Conservation (phyloP, 306 rosid species). For the Quercus ilex region DNA sequence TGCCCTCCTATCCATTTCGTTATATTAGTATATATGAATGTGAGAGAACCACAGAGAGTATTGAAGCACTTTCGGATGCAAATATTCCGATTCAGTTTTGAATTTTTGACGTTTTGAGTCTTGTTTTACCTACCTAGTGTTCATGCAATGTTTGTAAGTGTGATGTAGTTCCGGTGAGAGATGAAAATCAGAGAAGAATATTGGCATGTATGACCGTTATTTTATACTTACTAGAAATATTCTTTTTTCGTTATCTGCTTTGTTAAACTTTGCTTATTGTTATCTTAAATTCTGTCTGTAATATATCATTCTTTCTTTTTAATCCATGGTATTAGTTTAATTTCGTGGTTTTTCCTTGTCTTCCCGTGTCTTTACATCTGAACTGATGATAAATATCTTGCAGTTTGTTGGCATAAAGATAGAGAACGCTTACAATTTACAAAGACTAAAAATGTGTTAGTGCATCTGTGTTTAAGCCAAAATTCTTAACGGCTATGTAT, state of each 20-base stretch:
- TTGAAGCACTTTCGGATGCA: constrained; percentile 26
- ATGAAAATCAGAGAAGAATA: constrained; percentile 16
- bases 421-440: too few relatives aligned
- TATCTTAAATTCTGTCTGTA: not conserved
- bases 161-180: constrained; percentile 27
- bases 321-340: not conserved
- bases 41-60: constrained; percentile 40
- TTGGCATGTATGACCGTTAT: constrained; percentile 23
- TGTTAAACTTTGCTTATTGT: not conserved
- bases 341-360: not conserved
- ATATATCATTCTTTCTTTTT: not conserved
- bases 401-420: not conserved
- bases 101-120: constrained; percentile 1
- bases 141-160: constrained; percentile 1
- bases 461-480: too few relatives aligned
- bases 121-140: not conserved
- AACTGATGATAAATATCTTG: not conserved
- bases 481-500: too few relatives aligned
- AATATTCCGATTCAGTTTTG: constrained; percentile 25
- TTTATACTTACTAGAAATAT: not conserved
- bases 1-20: constrained; percentile 28
- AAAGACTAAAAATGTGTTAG: too few relatives aligned
- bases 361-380: not conserved
- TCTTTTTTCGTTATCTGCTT: not conserved
- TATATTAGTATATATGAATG: constrained; percentile 52